phyloP scores from a whole-genome alignment of 2,329 filamentous ascomycete genomes.

The Pseudocercospora vitis region DNA sequence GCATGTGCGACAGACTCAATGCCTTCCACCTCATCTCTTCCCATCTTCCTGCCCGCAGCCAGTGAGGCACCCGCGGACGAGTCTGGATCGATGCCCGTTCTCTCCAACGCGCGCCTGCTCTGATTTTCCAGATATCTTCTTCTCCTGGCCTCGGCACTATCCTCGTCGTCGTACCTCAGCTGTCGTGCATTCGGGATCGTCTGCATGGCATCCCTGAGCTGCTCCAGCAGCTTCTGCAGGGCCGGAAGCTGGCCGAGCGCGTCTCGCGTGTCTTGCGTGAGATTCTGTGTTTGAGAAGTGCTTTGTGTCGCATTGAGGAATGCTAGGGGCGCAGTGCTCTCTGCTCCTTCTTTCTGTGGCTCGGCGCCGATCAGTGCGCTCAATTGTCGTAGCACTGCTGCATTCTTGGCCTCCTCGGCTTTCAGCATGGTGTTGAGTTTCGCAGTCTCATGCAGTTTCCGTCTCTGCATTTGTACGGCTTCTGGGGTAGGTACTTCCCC shows the following conservation, averaged over 20 bases:
- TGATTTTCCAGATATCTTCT: conserved; percentile 81
- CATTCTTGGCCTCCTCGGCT: conserved; percentile 70
- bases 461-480: conserved; percentile 68
- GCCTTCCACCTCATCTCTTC: conserved; percentile 39
- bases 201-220: conserved; percentile 47
- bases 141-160: conserved; percentile 65
- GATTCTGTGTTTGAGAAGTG: conserved; percentile 49
- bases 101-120: conserved; percentile 74
- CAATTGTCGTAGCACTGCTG: conserved; percentile 66
- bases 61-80: conserved; percentile 30
- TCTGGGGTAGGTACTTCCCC: conserved; percentile 60
- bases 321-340: conserved; percentile 47
- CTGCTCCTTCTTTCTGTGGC: conserved; percentile 11
- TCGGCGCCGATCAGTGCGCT: conserved; percentile 54
- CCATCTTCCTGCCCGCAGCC: conserved; percentile 30
- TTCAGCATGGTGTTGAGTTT: conserved; percentile 69
- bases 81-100: conserved; percentile 63
- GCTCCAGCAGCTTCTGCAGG: conserved; percentile 67
- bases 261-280: conserved; percentile 73
- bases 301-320: conserved; percentile 55
- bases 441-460: conserved; percentile 74
- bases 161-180: conserved; percentile 34
- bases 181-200: conserved; percentile 36
- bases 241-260: conserved; percentile 80
- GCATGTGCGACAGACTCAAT: conserved; percentile 41